Conservation (phyloP, 2,329 filamentous ascomycete species). For the Cytospora mali region DNA sequence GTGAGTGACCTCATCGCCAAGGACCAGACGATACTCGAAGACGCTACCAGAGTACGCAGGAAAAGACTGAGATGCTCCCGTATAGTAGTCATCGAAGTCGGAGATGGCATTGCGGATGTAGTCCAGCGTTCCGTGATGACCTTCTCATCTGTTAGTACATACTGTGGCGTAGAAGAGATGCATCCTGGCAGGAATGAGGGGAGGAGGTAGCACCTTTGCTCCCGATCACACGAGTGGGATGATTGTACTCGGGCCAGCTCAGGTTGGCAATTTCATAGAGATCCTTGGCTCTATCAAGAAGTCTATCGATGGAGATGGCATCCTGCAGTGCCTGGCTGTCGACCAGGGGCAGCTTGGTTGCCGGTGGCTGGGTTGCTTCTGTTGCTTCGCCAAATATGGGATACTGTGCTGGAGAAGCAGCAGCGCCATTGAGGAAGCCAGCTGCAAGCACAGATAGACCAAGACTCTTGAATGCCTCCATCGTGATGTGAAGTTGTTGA, state of each 20-base stretch:
- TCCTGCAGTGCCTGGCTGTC: slow-evolving; percentile 59
- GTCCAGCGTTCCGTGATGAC: slow-evolving; percentile 64
- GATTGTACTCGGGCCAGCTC: slow-evolving; percentile 62
- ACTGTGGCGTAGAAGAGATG: too few species aligned
- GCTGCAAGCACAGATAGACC: slow-evolving; percentile 8
- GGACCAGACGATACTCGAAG: slow-evolving; percentile 58
- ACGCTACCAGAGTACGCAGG: slow-evolving; percentile 63
- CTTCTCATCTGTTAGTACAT: slow-evolving; percentile 38
- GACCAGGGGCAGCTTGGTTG: slow-evolving; percentile 45
- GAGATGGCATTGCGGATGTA: slow-evolving; percentile 62
- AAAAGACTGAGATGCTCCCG: slow-evolving; percentile 64
- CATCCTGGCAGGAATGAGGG: background rate
- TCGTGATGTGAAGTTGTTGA: background rate
- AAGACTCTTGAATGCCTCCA: background rate
- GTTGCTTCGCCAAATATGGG: slow-evolving; percentile 9
- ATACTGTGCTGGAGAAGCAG: slow-evolving; percentile 17
- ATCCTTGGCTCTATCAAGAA: slow-evolving; percentile 61
- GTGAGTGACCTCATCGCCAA: slow-evolving; percentile 55
- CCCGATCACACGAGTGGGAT: slow-evolving; percentile 72
- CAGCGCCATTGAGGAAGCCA: slow-evolving; percentile 4
- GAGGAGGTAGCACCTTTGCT: slow-evolving; percentile 52
- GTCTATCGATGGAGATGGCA: slow-evolving; percentile 56
- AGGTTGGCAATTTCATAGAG: slow-evolving; percentile 65
- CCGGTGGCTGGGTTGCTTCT: slow-evolving; percentile 13
- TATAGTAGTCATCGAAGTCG: slow-evolving; percentile 62